Conservation (phyloP, 768 basidiomycete genomes). For the Suillus placidus region DNA sequence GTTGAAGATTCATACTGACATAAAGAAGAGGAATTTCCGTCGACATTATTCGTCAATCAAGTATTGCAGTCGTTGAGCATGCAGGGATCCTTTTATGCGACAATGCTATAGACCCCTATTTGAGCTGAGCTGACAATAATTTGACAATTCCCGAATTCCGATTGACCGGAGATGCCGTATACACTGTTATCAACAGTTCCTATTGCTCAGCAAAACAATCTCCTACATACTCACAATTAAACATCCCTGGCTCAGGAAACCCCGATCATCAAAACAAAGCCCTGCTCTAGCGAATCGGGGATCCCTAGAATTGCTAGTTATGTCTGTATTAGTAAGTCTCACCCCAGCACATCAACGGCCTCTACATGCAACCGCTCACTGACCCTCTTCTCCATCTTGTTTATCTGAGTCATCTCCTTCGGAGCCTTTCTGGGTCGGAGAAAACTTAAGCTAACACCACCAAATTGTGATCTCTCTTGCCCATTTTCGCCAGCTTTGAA, state of each 20-base stretch:
- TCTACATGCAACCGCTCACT: slow-evolving; percentile 19
- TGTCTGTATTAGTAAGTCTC: slow-evolving; percentile 3
- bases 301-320: not conserved
- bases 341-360: slow-evolving; percentile 17
- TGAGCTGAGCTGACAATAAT: not conserved
- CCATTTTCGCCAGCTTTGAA: slow-evolving; percentile 38
- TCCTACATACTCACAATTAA: not conserved
- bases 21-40: slow-evolving; percentile 1
- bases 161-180: not conserved
- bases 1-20: not conserved
- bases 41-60: not conserved
- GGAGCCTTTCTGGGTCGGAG: slow-evolving; percentile 24
- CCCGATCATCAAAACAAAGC: no score
- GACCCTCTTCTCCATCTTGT: slow-evolving; percentile 33
- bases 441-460: slow-evolving; percentile 50
- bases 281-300: no score
- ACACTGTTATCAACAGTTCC: no score
- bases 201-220: not conserved
- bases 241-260: no score
- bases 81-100: not conserved
- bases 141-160: not conserved
- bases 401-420: slow-evolving; percentile 21
- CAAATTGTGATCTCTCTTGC: slow-evolving; percentile 43
- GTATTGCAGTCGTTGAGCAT: not conserved
- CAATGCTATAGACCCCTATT: not conserved